These are phyloP conservation scores for Colletotrichum sp. DNA, from an alignment of 2,329 filamentous ascomycete genomes.

Conservation along the genomic window DNA sequence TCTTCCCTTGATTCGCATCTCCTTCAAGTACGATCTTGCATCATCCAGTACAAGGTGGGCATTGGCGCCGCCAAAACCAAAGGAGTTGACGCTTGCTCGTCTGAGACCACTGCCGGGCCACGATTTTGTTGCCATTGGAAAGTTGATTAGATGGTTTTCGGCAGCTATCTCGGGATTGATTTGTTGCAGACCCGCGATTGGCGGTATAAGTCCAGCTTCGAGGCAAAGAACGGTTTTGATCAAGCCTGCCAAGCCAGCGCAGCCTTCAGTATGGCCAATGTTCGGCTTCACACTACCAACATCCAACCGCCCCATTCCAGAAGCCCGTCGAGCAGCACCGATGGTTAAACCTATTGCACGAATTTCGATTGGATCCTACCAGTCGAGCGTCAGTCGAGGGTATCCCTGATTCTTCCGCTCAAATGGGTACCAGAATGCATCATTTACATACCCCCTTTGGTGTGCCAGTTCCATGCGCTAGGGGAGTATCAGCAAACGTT, in stretches of 20 bases:
- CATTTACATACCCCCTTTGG: constrained; percentile 45
- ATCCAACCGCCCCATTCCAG: constrained; percentile 28
- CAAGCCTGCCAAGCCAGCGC: constrained; percentile 2
- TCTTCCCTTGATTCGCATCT: background rate
- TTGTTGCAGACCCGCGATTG: background rate
- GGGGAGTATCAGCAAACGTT: background rate
- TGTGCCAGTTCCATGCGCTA: constrained; percentile 59
- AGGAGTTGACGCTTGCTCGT: constrained; percentile 5
- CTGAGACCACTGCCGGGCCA: background rate
- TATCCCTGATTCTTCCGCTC: background rate
- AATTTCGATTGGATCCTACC: constrained; percentile 43
- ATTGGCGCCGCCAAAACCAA: constrained; percentile 10
- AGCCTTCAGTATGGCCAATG: constrained; percentile 5
- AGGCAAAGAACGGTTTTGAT: background rate
- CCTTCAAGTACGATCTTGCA: background rate
- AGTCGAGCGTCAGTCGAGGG: background rate
- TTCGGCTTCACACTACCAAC: background rate
- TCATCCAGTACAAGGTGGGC: constrained; percentile 4
- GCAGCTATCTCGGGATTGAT: background rate
- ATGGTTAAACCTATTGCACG: constrained; percentile 40
- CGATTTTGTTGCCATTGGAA: background rate
- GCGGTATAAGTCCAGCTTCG: background rate
- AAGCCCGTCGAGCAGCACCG: constrained; percentile 24
- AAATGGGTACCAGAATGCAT: background rate
- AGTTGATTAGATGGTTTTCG: background rate